Conservation (phyloP, 2,329 filamentous ascomycete species). For the Beauveria varroae region DNA sequence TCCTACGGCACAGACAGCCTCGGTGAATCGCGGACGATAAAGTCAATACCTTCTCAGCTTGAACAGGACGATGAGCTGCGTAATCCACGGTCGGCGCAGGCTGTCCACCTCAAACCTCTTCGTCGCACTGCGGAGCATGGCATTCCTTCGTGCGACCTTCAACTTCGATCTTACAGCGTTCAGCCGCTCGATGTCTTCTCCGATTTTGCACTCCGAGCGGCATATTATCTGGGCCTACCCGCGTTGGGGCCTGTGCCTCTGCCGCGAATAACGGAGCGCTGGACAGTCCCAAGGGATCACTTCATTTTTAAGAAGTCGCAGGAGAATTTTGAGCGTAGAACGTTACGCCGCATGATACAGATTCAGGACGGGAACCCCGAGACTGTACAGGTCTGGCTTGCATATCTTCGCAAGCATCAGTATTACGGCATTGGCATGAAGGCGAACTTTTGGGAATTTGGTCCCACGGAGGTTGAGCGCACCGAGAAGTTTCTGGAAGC, state of each 20-base stretch:
- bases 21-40: not conserved
- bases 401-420: slow-evolving; percentile 83
- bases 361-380: slow-evolving; percentile 89
- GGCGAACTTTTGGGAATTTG: slow-evolving; percentile 88
- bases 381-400: slow-evolving; percentile 84
- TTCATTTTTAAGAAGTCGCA: slow-evolving; percentile 98
- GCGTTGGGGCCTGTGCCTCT: slow-evolving; percentile 81
- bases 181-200: slow-evolving; percentile 90
- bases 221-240: slow-evolving; percentile 85
- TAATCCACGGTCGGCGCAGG: slow-evolving; percentile 72
- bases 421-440: slow-evolving; percentile 99
- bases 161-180: slow-evolving; percentile 83
- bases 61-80: slow-evolving; percentile 31
- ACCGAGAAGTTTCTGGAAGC: slow-evolving; percentile 3
- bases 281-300: slow-evolving; percentile 82
- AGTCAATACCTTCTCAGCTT: not conserved
- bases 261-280: slow-evolving; percentile 80
- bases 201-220: slow-evolving; percentile 89
- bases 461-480: slow-evolving; percentile 11
- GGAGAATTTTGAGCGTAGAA: slow-evolving; percentile 95
- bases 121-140: slow-evolving; percentile 67
- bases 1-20: not conserved
- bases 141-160: slow-evolving; percentile 81
- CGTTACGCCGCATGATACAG: slow-evolving; percentile 76
- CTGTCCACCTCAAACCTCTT: slow-evolving; percentile 77